Conservation (phyloP, 2,329 filamentous ascomycete genomes). For the Elsinoe necatrix region DNA sequence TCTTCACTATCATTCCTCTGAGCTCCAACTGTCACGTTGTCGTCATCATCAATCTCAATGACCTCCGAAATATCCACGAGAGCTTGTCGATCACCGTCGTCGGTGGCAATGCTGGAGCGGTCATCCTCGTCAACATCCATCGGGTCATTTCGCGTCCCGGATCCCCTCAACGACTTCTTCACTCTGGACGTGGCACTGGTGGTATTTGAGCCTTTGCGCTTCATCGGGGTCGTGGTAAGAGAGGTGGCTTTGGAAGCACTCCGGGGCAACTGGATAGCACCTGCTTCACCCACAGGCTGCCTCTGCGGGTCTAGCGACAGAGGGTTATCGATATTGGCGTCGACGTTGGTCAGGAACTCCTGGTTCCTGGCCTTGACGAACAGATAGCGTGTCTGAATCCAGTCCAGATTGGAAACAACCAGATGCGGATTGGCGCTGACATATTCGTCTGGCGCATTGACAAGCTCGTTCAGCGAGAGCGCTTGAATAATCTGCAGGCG, state of each 20-base stretch:
- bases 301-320: slow-evolving; percentile 35
- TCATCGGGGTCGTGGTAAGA: not conserved
- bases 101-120: slow-evolving; percentile 40
- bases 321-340: slow-evolving; percentile 21
- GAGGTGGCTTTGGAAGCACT: slow-evolving; percentile 41
- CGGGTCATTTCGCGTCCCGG: slow-evolving; percentile 28
- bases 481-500: slow-evolving; percentile 50
- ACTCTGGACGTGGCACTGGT: slow-evolving; percentile 20
- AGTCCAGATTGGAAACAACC: slow-evolving; percentile 67
- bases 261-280: slow-evolving; percentile 44
- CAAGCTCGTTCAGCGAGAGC: slow-evolving; percentile 74
- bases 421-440: slow-evolving; percentile 49
- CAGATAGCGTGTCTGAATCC: slow-evolving; percentile 84
- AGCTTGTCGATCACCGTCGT: slow-evolving; percentile 40
- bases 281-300: slow-evolving; percentile 35
- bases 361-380: slow-evolving; percentile 46
- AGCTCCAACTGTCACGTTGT: slow-evolving; percentile 1
- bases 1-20: not conserved
- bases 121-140: slow-evolving; percentile 16
- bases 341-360: slow-evolving; percentile 15
- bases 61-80: slow-evolving; percentile 24
- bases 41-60: slow-evolving; percentile 1
- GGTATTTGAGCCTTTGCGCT: slow-evolving; percentile 17
- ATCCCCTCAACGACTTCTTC: slow-evolving; percentile 24
- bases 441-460: slow-evolving; percentile 63